Conservation (phyloP, 768 basidiomycete species). For the Tylopilus vinaceipallidus region DNA sequence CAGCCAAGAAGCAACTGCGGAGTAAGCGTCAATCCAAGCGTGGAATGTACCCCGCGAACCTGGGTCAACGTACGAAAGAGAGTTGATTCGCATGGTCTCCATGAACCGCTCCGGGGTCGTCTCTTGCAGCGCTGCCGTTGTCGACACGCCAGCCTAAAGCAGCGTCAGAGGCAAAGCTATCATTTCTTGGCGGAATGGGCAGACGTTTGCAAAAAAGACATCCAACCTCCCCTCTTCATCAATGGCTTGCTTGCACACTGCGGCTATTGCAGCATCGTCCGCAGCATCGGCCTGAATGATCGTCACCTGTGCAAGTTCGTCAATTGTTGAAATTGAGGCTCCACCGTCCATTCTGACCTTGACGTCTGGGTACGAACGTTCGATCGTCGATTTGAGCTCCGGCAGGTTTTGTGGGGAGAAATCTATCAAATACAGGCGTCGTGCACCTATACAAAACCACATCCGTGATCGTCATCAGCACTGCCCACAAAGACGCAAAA, state of each 20-base stretch:
- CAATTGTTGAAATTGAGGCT: slow-evolving; percentile 3
- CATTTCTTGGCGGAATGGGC: slow-evolving; percentile 17
- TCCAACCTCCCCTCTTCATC: slow-evolving; percentile 85
- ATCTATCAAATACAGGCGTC: slow-evolving; percentile 75
- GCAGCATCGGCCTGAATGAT: slow-evolving; percentile 80
- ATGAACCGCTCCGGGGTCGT: slow-evolving; percentile 66
- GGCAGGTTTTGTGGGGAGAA: slow-evolving; percentile 66
- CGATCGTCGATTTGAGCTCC: slow-evolving; percentile 66
- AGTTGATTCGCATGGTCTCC: slow-evolving; percentile 76
- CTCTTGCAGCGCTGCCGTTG: slow-evolving; percentile 42
- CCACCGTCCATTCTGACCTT: slow-evolving; percentile 47
- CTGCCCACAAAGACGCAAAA: slow-evolving; percentile 1
- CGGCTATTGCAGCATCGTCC: slow-evolving; percentile 65
- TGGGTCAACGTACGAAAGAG: slow-evolving; percentile 46
- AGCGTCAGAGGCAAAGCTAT: slow-evolving; percentile 4
- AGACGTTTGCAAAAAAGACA: slow-evolving; percentile 93
- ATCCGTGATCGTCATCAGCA: slow-evolving; percentile 1
- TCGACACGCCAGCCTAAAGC: slow-evolving; percentile 65
- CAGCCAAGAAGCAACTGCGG: slow-evolving; percentile 79
- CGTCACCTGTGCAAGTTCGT: slow-evolving; percentile 61
- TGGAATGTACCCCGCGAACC: slow-evolving; percentile 2
- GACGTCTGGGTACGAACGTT: slow-evolving; percentile 68
- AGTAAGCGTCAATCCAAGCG: not conserved
- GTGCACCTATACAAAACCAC: slow-evolving; percentile 51
- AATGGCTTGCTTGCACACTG: slow-evolving; percentile 68